Percentiles rank a stretch among this genome's conserved stretches.
phyloP scores from a whole-genome alignment of 495 filamentous ascomycete species.

The Aspergillus ellipticus region DNA sequence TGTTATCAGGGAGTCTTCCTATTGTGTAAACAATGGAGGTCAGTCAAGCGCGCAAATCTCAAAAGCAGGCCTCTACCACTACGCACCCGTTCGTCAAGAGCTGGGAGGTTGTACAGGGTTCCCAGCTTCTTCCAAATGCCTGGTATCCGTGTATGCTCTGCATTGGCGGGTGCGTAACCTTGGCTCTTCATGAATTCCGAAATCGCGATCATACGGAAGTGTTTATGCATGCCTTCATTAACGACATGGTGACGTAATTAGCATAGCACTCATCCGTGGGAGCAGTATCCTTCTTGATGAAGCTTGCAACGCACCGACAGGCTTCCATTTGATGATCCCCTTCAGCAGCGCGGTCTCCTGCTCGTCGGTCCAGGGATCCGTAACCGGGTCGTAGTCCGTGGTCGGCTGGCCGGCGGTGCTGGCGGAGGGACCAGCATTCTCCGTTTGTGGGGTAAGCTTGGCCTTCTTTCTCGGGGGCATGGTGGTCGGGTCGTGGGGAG shows the following conservation, averaged over 20 bases:
- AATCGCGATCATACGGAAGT: constrained; percentile 92
- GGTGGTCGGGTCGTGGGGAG: not conserved
- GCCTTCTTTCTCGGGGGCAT: constrained; percentile 77
- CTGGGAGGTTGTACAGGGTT: constrained; percentile 81
- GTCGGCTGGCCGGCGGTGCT: constrained; percentile 36
- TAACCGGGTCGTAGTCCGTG: constrained; percentile 43
- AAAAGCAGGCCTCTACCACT: not conserved
- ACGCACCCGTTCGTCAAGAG: constrained; percentile 76
- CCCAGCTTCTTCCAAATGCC: constrained; percentile 88
- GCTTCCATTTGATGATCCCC: constrained; percentile 86
- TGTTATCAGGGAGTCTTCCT: constrained; percentile 50
- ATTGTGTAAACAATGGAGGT: not conserved
- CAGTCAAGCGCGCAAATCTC: constrained; percentile 1
- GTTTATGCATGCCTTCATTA: constrained; percentile 91
- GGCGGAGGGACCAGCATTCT: constrained; percentile 31
- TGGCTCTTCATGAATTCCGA: constrained; percentile 81
- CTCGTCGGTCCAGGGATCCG: constrained; percentile 90
- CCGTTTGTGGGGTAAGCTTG: constrained; percentile 41
- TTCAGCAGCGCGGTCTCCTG: constrained; percentile 91
- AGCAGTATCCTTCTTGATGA: not conserved
- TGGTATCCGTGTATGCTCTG: constrained; percentile 78
- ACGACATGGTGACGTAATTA: constrained; percentile 1
- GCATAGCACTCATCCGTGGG: not conserved
- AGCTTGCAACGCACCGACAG: constrained; percentile 62
- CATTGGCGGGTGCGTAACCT: constrained; percentile 64